phyloP scores from a whole-genome alignment of 257 asterid species.

The Fraxinus cuspidata region DNA sequence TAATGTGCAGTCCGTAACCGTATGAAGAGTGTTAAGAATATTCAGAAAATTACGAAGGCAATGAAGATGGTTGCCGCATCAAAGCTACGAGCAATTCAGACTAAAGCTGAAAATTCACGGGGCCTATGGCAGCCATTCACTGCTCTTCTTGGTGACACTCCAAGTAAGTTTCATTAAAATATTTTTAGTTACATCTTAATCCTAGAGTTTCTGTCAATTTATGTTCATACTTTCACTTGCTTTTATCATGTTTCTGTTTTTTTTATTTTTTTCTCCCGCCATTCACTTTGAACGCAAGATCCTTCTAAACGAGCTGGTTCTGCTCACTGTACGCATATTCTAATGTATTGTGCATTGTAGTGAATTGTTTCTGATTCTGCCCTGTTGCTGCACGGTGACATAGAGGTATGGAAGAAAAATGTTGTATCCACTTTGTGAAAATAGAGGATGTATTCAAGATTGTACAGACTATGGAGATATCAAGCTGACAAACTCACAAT shows the following conservation, averaged over 20 bases:
- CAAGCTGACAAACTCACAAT: not conserved
- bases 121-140: conserved; percentile 99
- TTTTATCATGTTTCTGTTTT: conserved; percentile 1
- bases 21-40: conserved; percentile 61
- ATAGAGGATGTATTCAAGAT: not conserved
- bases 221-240: not conserved
- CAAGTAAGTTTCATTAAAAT: conserved; percentile 55
- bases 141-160: conserved; percentile 95
- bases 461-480: not conserved
- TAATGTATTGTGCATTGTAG: not conserved
- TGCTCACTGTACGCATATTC: conserved; percentile 13
- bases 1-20: conserved; percentile 73
- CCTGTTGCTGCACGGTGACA: not conserved
- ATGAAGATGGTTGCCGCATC: conserved; percentile 99
- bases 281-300: conserved; percentile 7
- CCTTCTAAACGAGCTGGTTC: not conserved
- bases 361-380: not conserved
- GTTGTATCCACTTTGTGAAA: not conserved
- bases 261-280: not conserved
- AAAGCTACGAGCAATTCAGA: conserved; percentile 89
- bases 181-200: not conserved
- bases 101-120: conserved; percentile 86
- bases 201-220: conserved; percentile 5
- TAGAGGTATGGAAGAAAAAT: not conserved
- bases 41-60: conserved; percentile 81